Evolutionary conservation across 2,329 filamentous ascomycete species (phyloP), one percentile per base, ranked within the genome.

Genomic region (Coniella lustricola): DNA sequence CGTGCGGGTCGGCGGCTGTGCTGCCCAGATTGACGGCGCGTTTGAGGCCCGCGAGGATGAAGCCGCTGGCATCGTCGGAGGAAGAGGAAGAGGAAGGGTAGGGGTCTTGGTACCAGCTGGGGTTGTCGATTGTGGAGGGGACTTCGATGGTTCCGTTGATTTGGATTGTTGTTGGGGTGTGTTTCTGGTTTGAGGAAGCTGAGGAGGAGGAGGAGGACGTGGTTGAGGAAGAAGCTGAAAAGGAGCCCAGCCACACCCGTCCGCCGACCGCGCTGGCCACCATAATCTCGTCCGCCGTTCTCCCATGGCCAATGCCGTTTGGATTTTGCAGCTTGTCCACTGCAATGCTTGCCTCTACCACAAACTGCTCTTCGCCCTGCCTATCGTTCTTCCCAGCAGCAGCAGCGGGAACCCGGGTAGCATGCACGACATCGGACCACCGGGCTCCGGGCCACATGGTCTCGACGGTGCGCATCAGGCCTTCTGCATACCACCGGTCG

Each of bases 21-120:
- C 56, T 55, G 1, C 50, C 14, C 0, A 81, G 46, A 3, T 75
- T 62, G 3, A 68, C 25, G 0, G 55, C 67, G 10, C 66, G 65
- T 0, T 67, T 59, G 0, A 81, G 37, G 1, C 79, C 79, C 0
- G 72, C 66, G 0, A 74, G 56, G 1, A 83, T 59, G 16, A 75
- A 76, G 0, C 79, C 78, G 47, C 77, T 81, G 14, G 70, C 70
- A 49, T 81, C 74, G 17, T 64, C 25, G 25, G 25, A 29, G 25
- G 10, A n/a, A n/a, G n/a, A n/a, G n/a, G n/a, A n/a, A n/a, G n/a
- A n/a, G n/a, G n/a, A n/a, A 1, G 69, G 63, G 38, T 73, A 81
- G 0, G 75, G 71, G 44, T 84, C 80, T 0, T 59, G 49, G 56
- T 77, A 84, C 60, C 74, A 83, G 55, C 60, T 72, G 0, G 79